phyloP scores from a whole-genome alignment of 148 eudicot genomes.

The Rhododendron vialii region DNA sequence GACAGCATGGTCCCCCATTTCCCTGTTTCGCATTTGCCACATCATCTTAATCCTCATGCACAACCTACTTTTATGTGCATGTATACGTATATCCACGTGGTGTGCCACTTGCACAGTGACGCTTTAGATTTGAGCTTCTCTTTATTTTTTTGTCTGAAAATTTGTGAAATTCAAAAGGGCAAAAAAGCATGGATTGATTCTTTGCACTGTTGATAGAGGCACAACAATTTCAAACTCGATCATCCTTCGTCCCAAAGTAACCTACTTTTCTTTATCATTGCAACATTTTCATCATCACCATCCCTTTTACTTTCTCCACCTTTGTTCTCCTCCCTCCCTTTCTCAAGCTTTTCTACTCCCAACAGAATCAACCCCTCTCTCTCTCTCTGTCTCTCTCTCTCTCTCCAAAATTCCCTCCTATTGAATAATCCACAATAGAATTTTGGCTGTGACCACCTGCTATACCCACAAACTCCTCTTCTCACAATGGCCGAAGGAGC shows the following conservation, averaged over 20 bases:
- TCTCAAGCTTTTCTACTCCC: neutral
- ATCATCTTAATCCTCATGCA: neutral
- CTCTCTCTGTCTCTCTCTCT: neutral
- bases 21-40: neutral
- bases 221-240: slow-evolving; percentile 16
- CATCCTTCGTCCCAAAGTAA: slow-evolving; percentile 23
- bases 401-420: slow-evolving; percentile 14
- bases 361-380: neutral
- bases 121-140: neutral
- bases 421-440: slow-evolving; percentile 14
- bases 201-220: slow-evolving; percentile 19
- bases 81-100: neutral
- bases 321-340: slow-evolving; percentile 5
- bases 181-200: slow-evolving; percentile 20
- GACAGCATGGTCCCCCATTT: too few species aligned
- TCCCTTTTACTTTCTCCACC: slow-evolving; percentile 31
- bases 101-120: neutral
- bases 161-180: slow-evolving; percentile 3
- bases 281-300: slow-evolving; percentile 16
- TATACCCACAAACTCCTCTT: slow-evolving; percentile 23
- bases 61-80: neutral
- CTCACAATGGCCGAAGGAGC: slow-evolving; percentile 38
- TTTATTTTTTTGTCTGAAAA: neutral
- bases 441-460: slow-evolving; percentile 15
- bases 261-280: slow-evolving; percentile 21